phyloP scores from a whole-genome alignment of 169 alveolate genomes.

The Plasmodium relictum region DNA sequence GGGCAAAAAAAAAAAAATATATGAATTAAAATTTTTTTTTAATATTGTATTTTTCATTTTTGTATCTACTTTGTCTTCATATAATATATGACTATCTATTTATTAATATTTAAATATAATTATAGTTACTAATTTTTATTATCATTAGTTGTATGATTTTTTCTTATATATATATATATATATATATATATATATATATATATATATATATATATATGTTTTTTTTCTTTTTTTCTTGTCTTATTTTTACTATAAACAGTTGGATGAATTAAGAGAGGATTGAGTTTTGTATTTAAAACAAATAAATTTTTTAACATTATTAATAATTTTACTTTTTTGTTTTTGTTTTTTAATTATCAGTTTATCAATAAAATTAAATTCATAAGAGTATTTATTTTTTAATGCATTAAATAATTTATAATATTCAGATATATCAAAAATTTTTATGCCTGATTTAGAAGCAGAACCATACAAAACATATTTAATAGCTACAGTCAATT shows the following conservation, averaged over 20 bases:
- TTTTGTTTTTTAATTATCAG: conserved; percentile 28
- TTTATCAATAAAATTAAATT: conserved; percentile 52
- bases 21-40: neutral
- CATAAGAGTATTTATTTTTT: conserved; percentile 42
- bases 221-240: neutral
- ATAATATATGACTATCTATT: no score
- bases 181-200: neutral
- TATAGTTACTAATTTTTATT: no score
- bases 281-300: conserved; percentile 36
- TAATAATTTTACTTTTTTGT: conserved; percentile 32
- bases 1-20: conserved; percentile 3
- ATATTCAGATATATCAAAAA: conserved; percentile 31
- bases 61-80: no score
- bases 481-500: conserved; percentile 56
- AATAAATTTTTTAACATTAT: conserved; percentile 38
- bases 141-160: no score
- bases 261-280: conserved; percentile 39
- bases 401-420: conserved; percentile 23
- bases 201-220: neutral
- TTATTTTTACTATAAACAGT: conserved; percentile 27
- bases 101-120: no score
- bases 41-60: no score
- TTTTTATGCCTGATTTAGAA: neutral
- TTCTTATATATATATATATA: neutral
- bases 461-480: conserved; percentile 23